Conservation (phyloP, 1,139 yeast genomes). For the Schwanniomyces etchellsii region DNA sequence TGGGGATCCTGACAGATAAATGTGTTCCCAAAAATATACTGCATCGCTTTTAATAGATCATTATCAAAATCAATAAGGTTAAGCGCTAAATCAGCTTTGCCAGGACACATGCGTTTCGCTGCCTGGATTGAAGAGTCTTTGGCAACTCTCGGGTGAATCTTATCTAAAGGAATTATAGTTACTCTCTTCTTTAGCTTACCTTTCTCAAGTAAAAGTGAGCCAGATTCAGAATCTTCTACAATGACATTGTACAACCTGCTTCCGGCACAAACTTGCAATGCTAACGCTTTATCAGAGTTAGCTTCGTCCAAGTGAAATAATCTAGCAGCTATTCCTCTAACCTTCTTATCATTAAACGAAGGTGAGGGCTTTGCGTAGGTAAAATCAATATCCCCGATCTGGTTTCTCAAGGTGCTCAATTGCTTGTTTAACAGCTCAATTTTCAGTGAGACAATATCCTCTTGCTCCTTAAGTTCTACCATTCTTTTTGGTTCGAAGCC, state of each 20-base stretch:
- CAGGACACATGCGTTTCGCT: slow-evolving; percentile 73
- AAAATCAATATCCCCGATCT: slow-evolving; percentile 72
- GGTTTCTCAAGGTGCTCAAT: slow-evolving; percentile 54
- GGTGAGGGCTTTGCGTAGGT: slow-evolving; percentile 61
- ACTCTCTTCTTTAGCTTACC: slow-evolving; percentile 80
- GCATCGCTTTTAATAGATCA: slow-evolving; percentile 78
- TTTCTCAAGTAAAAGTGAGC: slow-evolving; percentile 70
- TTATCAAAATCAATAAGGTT: slow-evolving; percentile 70
- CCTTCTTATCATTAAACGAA: slow-evolving; percentile 55
- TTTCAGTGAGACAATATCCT: slow-evolving; percentile 22
- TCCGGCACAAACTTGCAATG: slow-evolving; percentile 93
- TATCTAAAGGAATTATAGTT: slow-evolving; percentile 88
- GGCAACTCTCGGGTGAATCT: slow-evolving; percentile 57
- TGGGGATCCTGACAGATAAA: slow-evolving; percentile 82
- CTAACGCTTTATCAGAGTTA: slow-evolving; percentile 63
- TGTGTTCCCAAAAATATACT: slow-evolving; percentile 84
- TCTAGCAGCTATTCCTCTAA: slow-evolving; percentile 88
- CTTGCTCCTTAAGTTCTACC: slow-evolving; percentile 42
- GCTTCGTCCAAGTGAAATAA: slow-evolving; percentile 60
- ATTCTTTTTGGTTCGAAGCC: slow-evolving; percentile 58
- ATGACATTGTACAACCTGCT: slow-evolving; percentile 85
- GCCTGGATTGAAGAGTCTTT: slow-evolving; percentile 37
- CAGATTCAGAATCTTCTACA: slow-evolving; percentile 83
- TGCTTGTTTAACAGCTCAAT: slow-evolving; percentile 38
- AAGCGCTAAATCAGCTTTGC: slow-evolving; percentile 81